Evolutionary conservation across 2,329 filamentous ascomycete genomes (phyloP), one percentile per base, ranked within the genome.

Genomic region (Xylariaceae sp.): DNA sequence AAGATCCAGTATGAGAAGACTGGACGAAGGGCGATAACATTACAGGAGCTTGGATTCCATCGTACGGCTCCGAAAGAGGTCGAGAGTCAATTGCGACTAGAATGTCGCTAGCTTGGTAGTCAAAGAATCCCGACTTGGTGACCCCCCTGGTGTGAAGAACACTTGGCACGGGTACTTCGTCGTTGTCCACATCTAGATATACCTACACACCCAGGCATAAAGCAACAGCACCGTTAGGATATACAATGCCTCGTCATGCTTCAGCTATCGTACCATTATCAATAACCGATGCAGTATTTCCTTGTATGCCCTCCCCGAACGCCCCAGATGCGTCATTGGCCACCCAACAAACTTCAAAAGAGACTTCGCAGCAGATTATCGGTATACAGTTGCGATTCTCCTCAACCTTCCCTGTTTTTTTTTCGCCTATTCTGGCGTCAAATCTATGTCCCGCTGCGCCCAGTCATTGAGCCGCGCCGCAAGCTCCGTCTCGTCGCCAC

Each of bases 1-100:
- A 88, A 89, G 70, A 79, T 84, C 62, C 80, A 79, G 32, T 96
- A 94, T 68, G 80, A 86, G 55, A 75, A 79, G 58, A 73, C 74
- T 39, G 90, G 89, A 0, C 79, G 84, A 37, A 74, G 71, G 5
- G 84, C 90, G 7, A 85, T 72, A 66, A 83, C 76, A 2, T 68
- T 95, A 27, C 79, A 81, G 59, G 87, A 95, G 61, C 74, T 96
- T 32, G 91, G 89, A 0, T 88, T 88, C 64, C 69, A 75, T 51
- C 89, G 79, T 4, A 40, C 39, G 3, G 39, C 30, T 32, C 6
- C 30, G 11, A n/a, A 32, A 27, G 29, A 19, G 39, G n/a, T n/a
- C 9, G 12, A n/a, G 12, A 40, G 39, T 40, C 26, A 40, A 9
- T 3, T 19, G 39, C 19, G 19, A 19, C 19, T 19, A 19, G 19